Base-by-base conservation (phyloP, 192 early-diverging fungal genomes). In the Coemansia nantahalensis region DNA sequence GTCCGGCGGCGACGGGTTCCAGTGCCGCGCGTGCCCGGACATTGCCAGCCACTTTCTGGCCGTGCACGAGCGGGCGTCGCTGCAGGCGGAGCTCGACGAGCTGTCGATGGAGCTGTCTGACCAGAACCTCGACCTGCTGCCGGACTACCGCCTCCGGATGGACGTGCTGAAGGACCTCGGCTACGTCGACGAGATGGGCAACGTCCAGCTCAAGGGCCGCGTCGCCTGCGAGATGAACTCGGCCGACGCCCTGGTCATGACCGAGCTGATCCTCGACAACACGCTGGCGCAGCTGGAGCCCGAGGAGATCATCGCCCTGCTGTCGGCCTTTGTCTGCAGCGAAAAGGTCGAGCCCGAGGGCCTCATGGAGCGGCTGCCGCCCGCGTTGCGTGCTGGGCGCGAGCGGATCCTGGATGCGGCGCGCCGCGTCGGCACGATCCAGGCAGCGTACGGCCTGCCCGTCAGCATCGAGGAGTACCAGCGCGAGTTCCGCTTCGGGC, bases 181-280 rank as follows among this genome's bases (percentile, higher is more conserved):
- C 1, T 96, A 88, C 51, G 81, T 97, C 19, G 93, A 93, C 26
- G 86, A 86, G 52, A 81, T 82, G 48, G 83, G 83, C 23, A 91
- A 90, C 4, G 93, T 99, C 15, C 88, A 92, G 54, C 84, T 95
- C 44, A 99, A 97, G 76, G 96, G 96, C 17, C 83, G 90, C 4
- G 92, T 99, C 0, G 96, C 93, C 0, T 97, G 94, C 69, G 93
- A 96, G 79, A 94, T 99, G 67, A 97, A 96, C 72, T 88, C 93
- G 14, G 92, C 90, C 2, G 94, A 99, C 60, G 94, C 92, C 62
- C 77, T 99, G 36, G 79, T 97, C 13, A 76, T 99, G 17, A 97
- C 96, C 0, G 94, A 99, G 60, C 77, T 99, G 23, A 88, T 99
- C 21, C 73, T 99, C 28, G 88, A 96, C 64, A 99, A 99, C 65